Conservation (phyloP, 2,329 filamentous ascomycete species). For the Microcyclospora pomicola region DNA sequence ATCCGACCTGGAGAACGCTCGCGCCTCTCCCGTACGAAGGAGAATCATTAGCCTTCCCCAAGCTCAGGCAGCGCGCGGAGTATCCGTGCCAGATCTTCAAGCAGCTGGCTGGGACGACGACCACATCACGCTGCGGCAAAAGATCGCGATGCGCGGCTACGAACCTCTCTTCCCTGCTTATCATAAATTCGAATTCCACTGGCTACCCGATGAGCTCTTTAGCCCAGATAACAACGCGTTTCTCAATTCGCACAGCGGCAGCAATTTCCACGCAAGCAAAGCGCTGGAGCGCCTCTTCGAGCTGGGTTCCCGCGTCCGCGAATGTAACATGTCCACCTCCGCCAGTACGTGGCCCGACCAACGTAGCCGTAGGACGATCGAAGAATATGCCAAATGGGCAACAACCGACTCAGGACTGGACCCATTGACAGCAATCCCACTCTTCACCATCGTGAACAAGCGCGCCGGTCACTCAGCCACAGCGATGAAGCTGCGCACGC, state of each 20-base stretch:
- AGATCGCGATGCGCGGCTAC: constrained; percentile 41
- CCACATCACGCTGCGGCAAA: constrained; percentile 39
- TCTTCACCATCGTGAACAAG: constrained; percentile 34
- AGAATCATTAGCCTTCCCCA: constrained; percentile 11
- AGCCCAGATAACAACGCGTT: constrained; percentile 26
- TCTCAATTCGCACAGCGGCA: constrained; percentile 29
- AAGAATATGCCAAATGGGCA: constrained; percentile 41
- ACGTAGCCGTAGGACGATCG: constrained; percentile 12
- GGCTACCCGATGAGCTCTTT: constrained; percentile 41
- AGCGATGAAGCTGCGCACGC: constrained; percentile 29
- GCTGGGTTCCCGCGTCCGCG: constrained; percentile 38
- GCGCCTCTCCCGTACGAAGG: constrained; percentile 5
- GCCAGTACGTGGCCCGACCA: neutral
- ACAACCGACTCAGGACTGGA: constrained; percentile 35
- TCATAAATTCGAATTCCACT: constrained; percentile 41
- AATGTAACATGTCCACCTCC: constrained; percentile 20
- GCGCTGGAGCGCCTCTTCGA: constrained; percentile 37
- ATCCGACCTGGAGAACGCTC: constrained; percentile 12
- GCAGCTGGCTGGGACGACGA: constrained; percentile 34
- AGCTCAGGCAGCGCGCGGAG: constrained; percentile 11
- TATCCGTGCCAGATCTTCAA: constrained; percentile 14
- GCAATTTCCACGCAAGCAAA: constrained; percentile 35
- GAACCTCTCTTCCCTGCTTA: constrained; percentile 40
- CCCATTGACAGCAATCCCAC: constrained; percentile 21
- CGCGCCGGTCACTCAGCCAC: constrained; percentile 26